Percentiles rank a stretch among this genome's conserved stretches.
Evolutionary conservation across 164 flowering plant species (phyloP).

Genomic region (Echeveria elegans): DNA sequence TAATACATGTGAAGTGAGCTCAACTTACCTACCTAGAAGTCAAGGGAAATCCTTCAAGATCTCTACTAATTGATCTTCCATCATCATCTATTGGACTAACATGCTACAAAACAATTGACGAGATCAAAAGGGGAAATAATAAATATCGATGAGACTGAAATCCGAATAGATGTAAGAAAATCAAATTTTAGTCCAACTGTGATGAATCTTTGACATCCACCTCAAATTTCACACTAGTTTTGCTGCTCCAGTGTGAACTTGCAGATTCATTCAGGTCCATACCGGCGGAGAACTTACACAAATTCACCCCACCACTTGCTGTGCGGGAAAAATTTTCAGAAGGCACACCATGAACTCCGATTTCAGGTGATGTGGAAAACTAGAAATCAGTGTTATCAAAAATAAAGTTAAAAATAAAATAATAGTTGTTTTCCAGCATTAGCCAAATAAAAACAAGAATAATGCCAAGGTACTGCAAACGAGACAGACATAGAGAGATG

Average conservation of each 20-base stretch:
- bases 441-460: neutral
- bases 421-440: neutral
- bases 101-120: constrained; percentile 41
- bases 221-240: constrained; percentile 81
- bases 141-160: neutral
- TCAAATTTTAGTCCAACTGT: neutral
- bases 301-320: constrained; percentile 78
- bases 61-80: constrained; percentile 67
- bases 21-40: constrained; percentile 68
- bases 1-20: neutral
- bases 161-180: neutral
- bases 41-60: constrained; percentile 77
- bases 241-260: constrained; percentile 75
- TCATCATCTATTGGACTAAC: constrained; percentile 62
- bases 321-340: constrained; percentile 71
- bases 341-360: constrained; percentile 79
- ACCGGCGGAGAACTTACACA: constrained; percentile 64
- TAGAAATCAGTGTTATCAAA: constrained; percentile 18
- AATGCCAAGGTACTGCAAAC: neutral
- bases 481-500: constrained; percentile 16
- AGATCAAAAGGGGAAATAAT: neutral
- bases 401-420: constrained; percentile 1
- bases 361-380: constrained; percentile 81
- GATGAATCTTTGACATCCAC: constrained; percentile 19
- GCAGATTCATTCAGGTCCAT: constrained; percentile 80